phyloP scores from a whole-genome alignment of 768 basidiomycete genomes.

The button mushroom (Agaricus bisporus) region DNA sequence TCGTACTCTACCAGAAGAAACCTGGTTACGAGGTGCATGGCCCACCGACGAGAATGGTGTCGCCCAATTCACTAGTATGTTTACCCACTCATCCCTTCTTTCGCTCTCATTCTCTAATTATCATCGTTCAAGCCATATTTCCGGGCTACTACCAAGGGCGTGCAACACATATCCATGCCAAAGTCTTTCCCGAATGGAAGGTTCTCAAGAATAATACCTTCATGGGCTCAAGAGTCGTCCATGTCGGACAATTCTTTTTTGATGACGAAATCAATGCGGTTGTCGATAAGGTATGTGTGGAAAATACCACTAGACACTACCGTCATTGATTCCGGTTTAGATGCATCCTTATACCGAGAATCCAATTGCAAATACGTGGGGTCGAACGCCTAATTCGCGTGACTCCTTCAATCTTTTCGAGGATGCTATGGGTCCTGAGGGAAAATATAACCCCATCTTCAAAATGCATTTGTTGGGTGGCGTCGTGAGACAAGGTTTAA shows the following conservation, averaged over 20 bases:
- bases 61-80: conserved; percentile 45
- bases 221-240: conserved; percentile 34
- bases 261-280: conserved; percentile 45
- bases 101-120: no score
- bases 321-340: conserved; percentile 13
- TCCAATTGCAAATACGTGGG: conserved; percentile 38
- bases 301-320: not conserved
- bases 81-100: no score
- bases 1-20: conserved; percentile 33
- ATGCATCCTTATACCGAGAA: conserved; percentile 49
- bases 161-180: conserved; percentile 49
- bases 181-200: conserved; percentile 46
- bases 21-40: conserved; percentile 49
- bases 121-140: conserved; percentile 35
- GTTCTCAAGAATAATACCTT: conserved; percentile 38
- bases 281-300: conserved; percentile 38
- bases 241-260: conserved; percentile 55
- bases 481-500: conserved; percentile 41
- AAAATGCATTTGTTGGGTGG: conserved; percentile 44
- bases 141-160: conserved; percentile 54
- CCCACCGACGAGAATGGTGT: conserved; percentile 48
- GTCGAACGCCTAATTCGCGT: conserved; percentile 46
- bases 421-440: conserved; percentile 41
- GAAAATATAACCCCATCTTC: conserved; percentile 47
- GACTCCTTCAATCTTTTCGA: conserved; percentile 52